phyloP scores from a whole-genome alignment of 768 basidiomycete species.

The Crepidotus variabilis region DNA sequence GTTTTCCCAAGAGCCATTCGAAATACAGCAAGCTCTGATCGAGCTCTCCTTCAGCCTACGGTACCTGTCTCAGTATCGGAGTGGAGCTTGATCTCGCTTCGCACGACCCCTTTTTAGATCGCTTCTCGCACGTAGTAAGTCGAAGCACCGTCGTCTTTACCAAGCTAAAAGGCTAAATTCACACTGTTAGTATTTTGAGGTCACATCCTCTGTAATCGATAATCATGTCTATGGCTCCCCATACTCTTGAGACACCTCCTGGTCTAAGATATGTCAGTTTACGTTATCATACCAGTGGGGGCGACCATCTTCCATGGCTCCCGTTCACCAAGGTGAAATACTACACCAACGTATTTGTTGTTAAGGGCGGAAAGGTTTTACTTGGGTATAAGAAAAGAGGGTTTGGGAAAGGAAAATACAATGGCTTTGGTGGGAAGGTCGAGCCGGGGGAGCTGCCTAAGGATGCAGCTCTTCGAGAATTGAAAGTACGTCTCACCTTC shows the following conservation, averaged over 20 bases:
- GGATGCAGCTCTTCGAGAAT: slow-evolving; percentile 75
- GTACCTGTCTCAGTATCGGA: too few species aligned
- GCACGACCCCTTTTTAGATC: too few species aligned
- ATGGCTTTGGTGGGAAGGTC: slow-evolving; percentile 88
- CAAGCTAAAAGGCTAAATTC: not conserved
- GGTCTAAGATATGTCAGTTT: slow-evolving; percentile 32
- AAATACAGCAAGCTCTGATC: too few species aligned
- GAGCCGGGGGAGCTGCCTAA: slow-evolving; percentile 66
- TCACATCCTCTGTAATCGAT: not conserved
- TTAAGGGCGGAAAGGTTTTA: slow-evolving; percentile 53
- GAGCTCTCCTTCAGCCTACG: too few species aligned
- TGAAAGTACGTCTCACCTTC: slow-evolving; percentile 37
- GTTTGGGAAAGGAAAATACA: slow-evolving; percentile 68
- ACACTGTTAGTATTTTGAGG: not conserved
- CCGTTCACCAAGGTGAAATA: slow-evolving; percentile 35
- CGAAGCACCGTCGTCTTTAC: too few species aligned
- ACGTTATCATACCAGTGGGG: slow-evolving; percentile 29
- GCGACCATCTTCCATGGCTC: slow-evolving; percentile 46
- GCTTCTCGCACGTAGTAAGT: too few species aligned
- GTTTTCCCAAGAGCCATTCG: too few species aligned
- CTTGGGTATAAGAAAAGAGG: slow-evolving; percentile 81
- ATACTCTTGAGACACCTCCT: slow-evolving; percentile 32
- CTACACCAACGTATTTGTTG: slow-evolving; percentile 73
- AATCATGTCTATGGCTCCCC: not conserved
- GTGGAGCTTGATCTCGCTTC: too few species aligned